Percentiles rank a stretch among this genome's conserved stretches.
Evolutionary conservation across 805 yeast species (phyloP).

Genomic region (Candida khao-thaluensis): DNA sequence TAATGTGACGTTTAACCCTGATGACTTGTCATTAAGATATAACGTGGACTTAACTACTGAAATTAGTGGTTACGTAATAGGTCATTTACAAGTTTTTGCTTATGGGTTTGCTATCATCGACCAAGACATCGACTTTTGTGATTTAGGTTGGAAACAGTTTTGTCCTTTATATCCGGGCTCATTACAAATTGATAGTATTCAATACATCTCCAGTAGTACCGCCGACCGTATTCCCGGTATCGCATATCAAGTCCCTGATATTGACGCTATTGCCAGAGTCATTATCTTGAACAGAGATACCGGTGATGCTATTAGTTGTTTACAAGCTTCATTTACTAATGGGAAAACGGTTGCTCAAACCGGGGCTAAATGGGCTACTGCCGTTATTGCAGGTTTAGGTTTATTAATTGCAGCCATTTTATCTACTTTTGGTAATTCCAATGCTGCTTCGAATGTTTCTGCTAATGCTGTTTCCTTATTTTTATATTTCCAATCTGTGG

Average conservation of each 20-base stretch:
- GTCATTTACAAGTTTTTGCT: slow-evolving; percentile 74
- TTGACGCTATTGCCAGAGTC: slow-evolving; percentile 75
- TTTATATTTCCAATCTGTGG: slow-evolving; percentile 85
- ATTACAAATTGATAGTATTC: slow-evolving; percentile 70
- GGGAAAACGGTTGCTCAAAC: slow-evolving; percentile 79
- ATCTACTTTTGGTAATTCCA: slow-evolving; percentile 81
- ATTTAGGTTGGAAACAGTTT: slow-evolving; percentile 74
- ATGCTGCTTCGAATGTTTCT: slow-evolving; percentile 84
- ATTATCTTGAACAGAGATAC: slow-evolving; percentile 40
- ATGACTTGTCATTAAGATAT: slow-evolving; percentile 63
- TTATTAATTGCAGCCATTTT: slow-evolving; percentile 76
- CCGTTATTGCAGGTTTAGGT: slow-evolving; percentile 87
- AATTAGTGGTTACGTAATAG: slow-evolving; percentile 63
- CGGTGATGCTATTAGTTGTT: slow-evolving; percentile 59
- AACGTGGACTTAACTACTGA: slow-evolving; percentile 68
- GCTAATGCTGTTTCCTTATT: slow-evolving; percentile 84
- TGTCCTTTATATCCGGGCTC: slow-evolving; percentile 86
- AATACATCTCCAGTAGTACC: slow-evolving; percentile 52
- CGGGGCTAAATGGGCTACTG: slow-evolving; percentile 92
- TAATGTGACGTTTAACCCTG: slow-evolving; percentile 74
- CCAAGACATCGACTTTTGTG: slow-evolving; percentile 61
- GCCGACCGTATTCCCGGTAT: slow-evolving; percentile 71
- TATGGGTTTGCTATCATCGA: slow-evolving; percentile 77
- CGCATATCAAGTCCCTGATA: slow-evolving; percentile 82
- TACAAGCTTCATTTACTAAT: slow-evolving; percentile 72